Conservation (phyloP, 306 rosid genomes). For the Trifolium pratense region DNA sequence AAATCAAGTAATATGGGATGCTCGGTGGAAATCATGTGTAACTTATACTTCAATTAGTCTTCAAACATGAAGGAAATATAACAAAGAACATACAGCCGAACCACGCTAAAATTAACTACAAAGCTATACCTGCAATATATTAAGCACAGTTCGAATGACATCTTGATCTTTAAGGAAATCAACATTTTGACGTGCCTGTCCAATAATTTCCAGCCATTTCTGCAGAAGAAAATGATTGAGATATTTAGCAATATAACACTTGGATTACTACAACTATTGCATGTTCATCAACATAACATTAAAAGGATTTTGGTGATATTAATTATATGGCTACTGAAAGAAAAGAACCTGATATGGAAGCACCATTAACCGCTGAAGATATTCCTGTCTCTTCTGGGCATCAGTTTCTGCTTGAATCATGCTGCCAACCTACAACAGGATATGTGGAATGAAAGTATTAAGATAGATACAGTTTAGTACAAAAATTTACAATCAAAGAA, state of each 20-base stretch:
- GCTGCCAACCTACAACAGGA: constrained; percentile 67
- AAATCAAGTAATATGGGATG: no score
- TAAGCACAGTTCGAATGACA: constrained; percentile 86
- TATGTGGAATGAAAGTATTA: background rate
- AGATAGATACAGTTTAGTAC: background rate
- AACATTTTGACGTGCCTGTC: constrained; percentile 86
- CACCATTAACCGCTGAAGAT: constrained; percentile 82
- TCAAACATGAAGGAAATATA: background rate
- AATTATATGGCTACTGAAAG: constrained; percentile 25
- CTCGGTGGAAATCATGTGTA: background rate
- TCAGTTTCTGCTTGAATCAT: constrained; percentile 99
- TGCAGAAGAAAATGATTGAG: constrained; percentile 41
- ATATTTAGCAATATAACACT: constrained; percentile 10
- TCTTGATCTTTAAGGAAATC: constrained; percentile 88
- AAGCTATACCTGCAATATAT: constrained; percentile 77
- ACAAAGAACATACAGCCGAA: constrained; percentile 14
- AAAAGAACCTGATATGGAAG: constrained; percentile 85
- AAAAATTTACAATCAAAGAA: constrained; percentile 12
- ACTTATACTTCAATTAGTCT: background rate
- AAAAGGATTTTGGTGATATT: constrained; percentile 1
- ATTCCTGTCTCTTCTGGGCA: constrained; percentile 83
- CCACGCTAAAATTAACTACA: background rate
- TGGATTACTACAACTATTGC: constrained; percentile 7
- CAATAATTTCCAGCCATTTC: constrained; percentile 95
- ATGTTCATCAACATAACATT: constrained; percentile 8